Conservation (phyloP, 768 basidiomycete genomes). For the Austroboletus festivus region DNA sequence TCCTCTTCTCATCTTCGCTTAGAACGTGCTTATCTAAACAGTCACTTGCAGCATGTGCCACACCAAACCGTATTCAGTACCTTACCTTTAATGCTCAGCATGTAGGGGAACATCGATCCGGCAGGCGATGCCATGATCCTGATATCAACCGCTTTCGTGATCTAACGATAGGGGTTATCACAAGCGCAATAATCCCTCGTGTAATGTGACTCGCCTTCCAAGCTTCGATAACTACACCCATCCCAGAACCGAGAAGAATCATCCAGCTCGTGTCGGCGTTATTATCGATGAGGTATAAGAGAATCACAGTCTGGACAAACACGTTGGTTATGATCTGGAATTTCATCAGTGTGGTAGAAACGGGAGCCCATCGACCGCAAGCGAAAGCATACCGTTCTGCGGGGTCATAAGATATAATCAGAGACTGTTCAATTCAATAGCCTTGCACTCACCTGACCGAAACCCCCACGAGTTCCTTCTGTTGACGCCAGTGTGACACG, state of each 20-base stretch:
- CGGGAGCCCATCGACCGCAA: conserved; percentile 8
- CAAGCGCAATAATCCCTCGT: conserved; percentile 10
- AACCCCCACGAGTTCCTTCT: conserved; percentile 92
- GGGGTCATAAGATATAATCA: conserved; percentile 20
- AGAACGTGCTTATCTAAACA: conserved; percentile 85
- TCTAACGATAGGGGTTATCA: conserved; percentile 40
- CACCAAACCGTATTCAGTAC: conserved; percentile 14
- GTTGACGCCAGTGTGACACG: conserved; percentile 93
- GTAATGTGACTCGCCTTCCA: conserved; percentile 70
- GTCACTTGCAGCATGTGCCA: conserved; percentile 8
- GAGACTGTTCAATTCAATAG: conserved; percentile 6
- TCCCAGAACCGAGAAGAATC: conserved; percentile 87
- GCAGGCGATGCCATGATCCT: conserved; percentile 55
- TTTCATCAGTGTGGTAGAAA: conserved; percentile 12
- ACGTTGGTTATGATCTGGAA: conserved; percentile 83
- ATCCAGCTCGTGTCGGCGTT: conserved; percentile 96
- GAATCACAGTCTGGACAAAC: conserved; percentile 84
- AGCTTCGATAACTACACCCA: conserved; percentile 81
- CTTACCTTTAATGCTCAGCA: conserved; percentile 76
- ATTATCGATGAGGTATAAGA: conserved; percentile 93
- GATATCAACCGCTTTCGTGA: conserved; percentile 90
- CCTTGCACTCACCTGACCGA: conserved; percentile 68
- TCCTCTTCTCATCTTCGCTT: conserved; percentile 96
- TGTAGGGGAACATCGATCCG: conserved; percentile 74
- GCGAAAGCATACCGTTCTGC: conserved; percentile 50